Conservation (phyloP, 2,329 filamentous ascomycete genomes). For the Diaporthe humulicola region DNA sequence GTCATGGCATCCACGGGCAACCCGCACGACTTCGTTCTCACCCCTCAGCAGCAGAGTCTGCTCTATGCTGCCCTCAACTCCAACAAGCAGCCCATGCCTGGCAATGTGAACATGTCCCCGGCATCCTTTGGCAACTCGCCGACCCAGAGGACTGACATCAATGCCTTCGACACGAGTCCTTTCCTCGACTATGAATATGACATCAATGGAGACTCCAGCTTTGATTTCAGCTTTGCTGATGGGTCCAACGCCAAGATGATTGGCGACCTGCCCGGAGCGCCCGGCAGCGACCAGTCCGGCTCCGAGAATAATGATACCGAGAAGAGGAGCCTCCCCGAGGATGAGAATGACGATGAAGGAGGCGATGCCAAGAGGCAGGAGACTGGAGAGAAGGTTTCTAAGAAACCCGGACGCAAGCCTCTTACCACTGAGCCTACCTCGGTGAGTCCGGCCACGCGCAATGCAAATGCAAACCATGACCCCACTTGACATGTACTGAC, state of each 20-base stretch:
- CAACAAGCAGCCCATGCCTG: conserved; percentile 64
- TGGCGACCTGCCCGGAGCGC: conserved; percentile 75
- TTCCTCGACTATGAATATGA: conserved; percentile 87
- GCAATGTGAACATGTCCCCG: conserved; percentile 60
- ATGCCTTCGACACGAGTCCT: conserved; percentile 79
- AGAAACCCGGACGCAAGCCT: conserved; percentile 97
- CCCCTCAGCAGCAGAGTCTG: conserved; percentile 81
- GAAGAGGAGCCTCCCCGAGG: conserved; percentile 80
- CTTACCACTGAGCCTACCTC: conserved; percentile 95
- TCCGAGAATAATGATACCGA: conserved; percentile 73
- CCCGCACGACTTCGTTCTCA: conserved; percentile 75
- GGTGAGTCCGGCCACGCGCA: conserved; percentile 69
- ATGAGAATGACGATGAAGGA: conserved; percentile 74
- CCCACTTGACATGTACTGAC: conserved; percentile 44
- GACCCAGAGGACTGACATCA: conserved; percentile 59
- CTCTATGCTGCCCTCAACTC: conserved; percentile 83
- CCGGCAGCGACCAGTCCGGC: conserved; percentile 55
- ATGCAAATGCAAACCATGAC: background rate
- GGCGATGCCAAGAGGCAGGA: conserved; percentile 79
- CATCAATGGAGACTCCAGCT: conserved; percentile 79
- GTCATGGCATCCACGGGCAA: conserved; percentile 66
- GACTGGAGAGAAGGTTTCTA: conserved; percentile 85
- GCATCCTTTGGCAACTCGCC: conserved; percentile 65
- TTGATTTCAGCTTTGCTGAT: conserved; percentile 77
- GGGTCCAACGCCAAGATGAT: conserved; percentile 76